These are phyloP conservation scores for Lactarius akahatsu DNA, from an alignment of 768 basidiomycete species.

Conservation along the genomic window DNA sequence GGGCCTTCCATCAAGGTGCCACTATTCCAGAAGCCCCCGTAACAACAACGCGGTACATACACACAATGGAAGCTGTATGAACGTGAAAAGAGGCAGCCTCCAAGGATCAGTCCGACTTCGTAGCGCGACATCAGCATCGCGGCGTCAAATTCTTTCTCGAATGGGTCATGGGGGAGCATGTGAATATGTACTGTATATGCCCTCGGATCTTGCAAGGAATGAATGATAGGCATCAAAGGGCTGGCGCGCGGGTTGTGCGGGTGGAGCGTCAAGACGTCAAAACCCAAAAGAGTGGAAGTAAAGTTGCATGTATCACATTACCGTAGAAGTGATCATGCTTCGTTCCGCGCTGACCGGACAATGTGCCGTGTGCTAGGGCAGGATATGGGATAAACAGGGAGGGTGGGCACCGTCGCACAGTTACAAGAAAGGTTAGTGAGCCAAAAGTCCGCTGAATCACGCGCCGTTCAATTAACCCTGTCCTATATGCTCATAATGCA, in stretches of 20 bases:
- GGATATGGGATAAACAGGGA: neutral
- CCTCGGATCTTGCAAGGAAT: neutral
- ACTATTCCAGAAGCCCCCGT: neutral
- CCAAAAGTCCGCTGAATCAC: neutral
- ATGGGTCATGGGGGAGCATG: neutral
- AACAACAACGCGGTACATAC: neutral
- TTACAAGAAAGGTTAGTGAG: neutral
- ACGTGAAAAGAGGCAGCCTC: neutral
- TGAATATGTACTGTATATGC: neutral
- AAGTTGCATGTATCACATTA: neutral
- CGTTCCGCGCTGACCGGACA: neutral
- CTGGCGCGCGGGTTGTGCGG: neutral
- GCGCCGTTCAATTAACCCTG: neutral
- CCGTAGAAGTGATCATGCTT: neutral
- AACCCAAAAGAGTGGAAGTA: neutral
- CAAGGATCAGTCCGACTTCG: neutral
- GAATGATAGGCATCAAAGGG: neutral
- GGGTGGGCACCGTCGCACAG: neutral
- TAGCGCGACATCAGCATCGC: too few species aligned
- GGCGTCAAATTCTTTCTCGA: neutral
- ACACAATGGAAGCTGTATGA: neutral
- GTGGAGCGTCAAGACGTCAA: neutral
- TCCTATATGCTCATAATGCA: neutral
- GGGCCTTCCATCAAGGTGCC: neutral
- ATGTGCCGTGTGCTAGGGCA: neutral